These are phyloP conservation scores for Madurella mycetomatis DNA, from an alignment of 2,329 filamentous ascomycete species.

Conservation along the genomic window DNA sequence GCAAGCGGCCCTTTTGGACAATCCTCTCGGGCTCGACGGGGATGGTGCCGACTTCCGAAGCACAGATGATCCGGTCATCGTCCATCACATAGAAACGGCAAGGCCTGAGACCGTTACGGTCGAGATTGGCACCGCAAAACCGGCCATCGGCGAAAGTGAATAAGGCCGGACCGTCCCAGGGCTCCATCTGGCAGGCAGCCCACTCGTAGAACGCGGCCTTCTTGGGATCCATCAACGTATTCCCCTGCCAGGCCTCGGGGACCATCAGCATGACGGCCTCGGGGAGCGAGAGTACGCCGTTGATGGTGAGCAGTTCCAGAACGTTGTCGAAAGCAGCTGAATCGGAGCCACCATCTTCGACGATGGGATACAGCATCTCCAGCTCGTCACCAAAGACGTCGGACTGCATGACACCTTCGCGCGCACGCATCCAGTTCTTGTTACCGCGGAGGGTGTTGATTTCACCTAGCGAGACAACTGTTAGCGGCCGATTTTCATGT, in stretches of 20 bases:
- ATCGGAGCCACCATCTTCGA: constrained; percentile 94
- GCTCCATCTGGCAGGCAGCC: constrained; percentile 98
- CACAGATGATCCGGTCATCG: constrained; percentile 94
- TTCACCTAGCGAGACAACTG: constrained; percentile 51
- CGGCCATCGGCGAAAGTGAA: constrained; percentile 97
- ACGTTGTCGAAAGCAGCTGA: constrained; percentile 98
- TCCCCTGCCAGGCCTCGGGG: constrained; percentile 96
- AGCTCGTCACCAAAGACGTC: constrained; percentile 90
- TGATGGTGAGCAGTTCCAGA: constrained; percentile 87
- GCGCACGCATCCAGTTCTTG: constrained; percentile 99
- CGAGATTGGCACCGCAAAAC: constrained; percentile 94
- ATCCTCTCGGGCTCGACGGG: constrained; percentile 84
- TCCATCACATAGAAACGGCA: constrained; percentile 97
- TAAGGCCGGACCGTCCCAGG: constrained; percentile 93
- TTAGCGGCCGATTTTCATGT: constrained; percentile 15
- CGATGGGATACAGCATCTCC: constrained; percentile 84
- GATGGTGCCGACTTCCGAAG: constrained; percentile 93
- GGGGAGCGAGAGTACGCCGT: constrained; percentile 88
- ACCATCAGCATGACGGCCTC: constrained; percentile 99
- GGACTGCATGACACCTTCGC: constrained; percentile 91
- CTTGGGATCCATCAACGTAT: constrained; percentile 83
- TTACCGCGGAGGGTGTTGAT: constrained; percentile 97
- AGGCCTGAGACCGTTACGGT: constrained; percentile 90
- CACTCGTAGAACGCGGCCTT: constrained; percentile 98
- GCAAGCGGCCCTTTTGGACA: constrained; percentile 86